phyloP scores from a whole-genome alignment of 768 basidiomycete genomes.

The Goffeauzyma gilvescens region DNA sequence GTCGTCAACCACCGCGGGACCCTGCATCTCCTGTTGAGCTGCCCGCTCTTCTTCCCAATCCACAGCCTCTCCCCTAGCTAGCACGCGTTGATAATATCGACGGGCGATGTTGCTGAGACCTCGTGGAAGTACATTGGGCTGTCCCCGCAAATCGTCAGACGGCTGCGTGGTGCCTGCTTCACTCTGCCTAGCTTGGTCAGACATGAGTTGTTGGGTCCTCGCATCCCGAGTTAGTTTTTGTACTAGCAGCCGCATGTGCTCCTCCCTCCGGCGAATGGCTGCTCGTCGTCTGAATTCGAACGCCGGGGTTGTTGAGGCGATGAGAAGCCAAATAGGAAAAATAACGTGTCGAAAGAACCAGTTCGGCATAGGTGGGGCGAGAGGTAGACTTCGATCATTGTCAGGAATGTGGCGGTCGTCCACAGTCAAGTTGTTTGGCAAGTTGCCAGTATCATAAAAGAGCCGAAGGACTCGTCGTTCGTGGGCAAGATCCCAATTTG shows the following conservation, averaged over 20 bases:
- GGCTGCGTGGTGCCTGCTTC: not conserved
- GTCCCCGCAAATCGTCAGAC: too few species aligned
- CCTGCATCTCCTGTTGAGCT: conserved; percentile 4
- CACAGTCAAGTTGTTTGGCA: too few species aligned
- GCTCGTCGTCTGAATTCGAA: not conserved
- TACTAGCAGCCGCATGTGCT: conserved; percentile 5
- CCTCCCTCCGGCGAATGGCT: conserved; percentile 6
- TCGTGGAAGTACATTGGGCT: conserved; percentile 1
- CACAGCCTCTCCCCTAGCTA: not conserved
- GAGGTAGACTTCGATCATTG: not conserved
- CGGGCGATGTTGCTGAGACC: not conserved
- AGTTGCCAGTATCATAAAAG: too few species aligned
- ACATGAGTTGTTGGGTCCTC: not conserved
- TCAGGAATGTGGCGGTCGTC: not conserved
- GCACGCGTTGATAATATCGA: conserved; percentile 3
- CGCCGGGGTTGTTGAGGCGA: not conserved
- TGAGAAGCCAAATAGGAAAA: not conserved
- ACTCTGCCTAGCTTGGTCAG: not conserved
- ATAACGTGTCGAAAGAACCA: not conserved
- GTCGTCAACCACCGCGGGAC: too few species aligned
- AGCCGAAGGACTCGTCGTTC: conserved; percentile 3
- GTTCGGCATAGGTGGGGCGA: not conserved
- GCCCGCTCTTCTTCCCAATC: conserved; percentile 8
- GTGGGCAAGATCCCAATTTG: not conserved
- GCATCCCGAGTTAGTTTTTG: conserved; percentile 1